Conservation (phyloP, 1,284 basidiomycete species). For the Rhodotorula sp. region DNA sequence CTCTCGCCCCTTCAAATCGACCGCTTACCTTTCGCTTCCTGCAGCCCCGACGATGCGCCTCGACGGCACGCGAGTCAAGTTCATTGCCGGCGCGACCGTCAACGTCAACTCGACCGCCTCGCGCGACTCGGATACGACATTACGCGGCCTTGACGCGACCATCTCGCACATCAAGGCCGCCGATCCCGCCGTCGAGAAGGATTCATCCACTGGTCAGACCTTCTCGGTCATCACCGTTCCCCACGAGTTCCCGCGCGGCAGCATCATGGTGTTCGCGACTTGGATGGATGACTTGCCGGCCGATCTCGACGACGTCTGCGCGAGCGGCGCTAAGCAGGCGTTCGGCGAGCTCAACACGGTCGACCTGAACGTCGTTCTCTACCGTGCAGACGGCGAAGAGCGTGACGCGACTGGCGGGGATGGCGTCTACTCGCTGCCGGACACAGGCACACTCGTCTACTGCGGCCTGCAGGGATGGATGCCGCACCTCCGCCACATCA, state of each 20-base stretch:
- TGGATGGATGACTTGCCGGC: slow-evolving; percentile 66
- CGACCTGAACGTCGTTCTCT: slow-evolving; percentile 78
- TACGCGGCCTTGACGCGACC: slow-evolving; percentile 68
- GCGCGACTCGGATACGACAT: slow-evolving; percentile 58
- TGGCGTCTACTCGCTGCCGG: slow-evolving; percentile 76
- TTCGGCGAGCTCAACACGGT: slow-evolving; percentile 75
- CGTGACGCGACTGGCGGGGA: slow-evolving; percentile 66
- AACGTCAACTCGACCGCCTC: slow-evolving; percentile 65
- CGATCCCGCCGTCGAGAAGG: slow-evolving; percentile 57
- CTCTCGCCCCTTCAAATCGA: no score
- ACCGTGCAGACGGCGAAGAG: slow-evolving; percentile 85
- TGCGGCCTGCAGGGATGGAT: slow-evolving; percentile 96
- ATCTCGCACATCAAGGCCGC: slow-evolving; percentile 42
- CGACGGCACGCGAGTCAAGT: slow-evolving; percentile 71
- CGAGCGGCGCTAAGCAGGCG: slow-evolving; percentile 65
- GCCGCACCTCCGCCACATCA: slow-evolving; percentile 75
- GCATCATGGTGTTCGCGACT: slow-evolving; percentile 85
- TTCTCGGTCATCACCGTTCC: slow-evolving; percentile 67
- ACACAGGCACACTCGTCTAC: slow-evolving; percentile 70
- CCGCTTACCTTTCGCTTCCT: not conserved
- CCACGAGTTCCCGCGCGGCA: slow-evolving; percentile 83
- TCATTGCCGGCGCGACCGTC: slow-evolving; percentile 73
- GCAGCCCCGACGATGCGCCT: slow-evolving; percentile 75
- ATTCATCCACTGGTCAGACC: slow-evolving; percentile 64
- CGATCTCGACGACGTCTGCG: slow-evolving; percentile 68